Base-by-base conservation (phyloP, 2,329 filamentous ascomycete genomes). In the Pezicula carpinea region DNA sequence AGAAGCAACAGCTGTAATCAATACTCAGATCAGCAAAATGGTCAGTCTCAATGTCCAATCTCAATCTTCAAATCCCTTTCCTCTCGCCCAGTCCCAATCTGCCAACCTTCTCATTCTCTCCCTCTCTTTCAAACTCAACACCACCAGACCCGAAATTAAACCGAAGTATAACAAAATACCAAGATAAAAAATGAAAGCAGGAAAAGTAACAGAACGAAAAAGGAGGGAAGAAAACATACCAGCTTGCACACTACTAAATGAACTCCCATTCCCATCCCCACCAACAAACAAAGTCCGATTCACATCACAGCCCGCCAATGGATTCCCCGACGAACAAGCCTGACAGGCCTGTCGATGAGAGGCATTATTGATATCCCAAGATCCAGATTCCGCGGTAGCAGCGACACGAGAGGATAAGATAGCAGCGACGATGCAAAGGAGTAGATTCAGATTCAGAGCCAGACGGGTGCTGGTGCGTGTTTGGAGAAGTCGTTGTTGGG, bases 231-330 rank as follows among this genome's bases (percentile, higher is more conserved):
- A 14, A 15, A 15, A 33, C 44, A 35, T 53, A 58, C 59, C 59
- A 26, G 56, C 59, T 39, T 60, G 57, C 29, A 61, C 54, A 17
- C 56, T 59, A 17, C 48, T 54, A 23, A 54, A 61, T 33, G 39
- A n/a, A n/a, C n/a, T n/a, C n/a, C n/a, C n/a, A n/a, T n/a, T 49
- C 17, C 53, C 49, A 13, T 44, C 31, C 13, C 41, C 46, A 13
- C 48, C 49, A 19, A 61, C 59, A 43, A 40, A 58, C 1, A 59
- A 21, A 6, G 59, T 60, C 26, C 39, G 40, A 14, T 49, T 8
- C 10, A 19, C 15, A 50, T 59, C 57, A 46, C 58, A 61, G 2
- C 59, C 59, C 5, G 53, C 47, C 22, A 60, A 39, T n/a, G 59
- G 55, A 49, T 57, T 50, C 11, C 32, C 38, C 1, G 49, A 50